Base-by-base conservation (phyloP, 2,329 filamentous ascomycete species). In the Colletotrichum simmondsii region DNA sequence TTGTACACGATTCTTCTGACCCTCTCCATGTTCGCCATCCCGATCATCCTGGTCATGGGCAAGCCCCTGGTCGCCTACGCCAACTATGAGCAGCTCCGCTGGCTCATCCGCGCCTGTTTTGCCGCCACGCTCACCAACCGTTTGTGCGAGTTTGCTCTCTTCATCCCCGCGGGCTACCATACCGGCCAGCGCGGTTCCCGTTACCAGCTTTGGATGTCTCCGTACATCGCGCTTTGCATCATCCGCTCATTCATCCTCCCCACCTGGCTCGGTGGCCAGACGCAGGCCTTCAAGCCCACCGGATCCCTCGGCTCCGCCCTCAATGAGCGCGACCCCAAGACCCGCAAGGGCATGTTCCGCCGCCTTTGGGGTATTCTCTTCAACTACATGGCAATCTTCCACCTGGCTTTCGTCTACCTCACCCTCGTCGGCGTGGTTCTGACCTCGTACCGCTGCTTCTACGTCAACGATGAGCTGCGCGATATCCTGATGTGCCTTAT, bases 131-230 rank as follows among this genome's bases (percentile, higher is more conserved):
- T 89, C 1, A 78, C 82, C 65, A 89, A 87, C 77, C 87, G 89
- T n/a, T 65, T 91, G 1, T 88, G 85, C 78, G 89, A 91, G 77
- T 86, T 88, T 71, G 82, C 87, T n/a, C 84, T 89, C n/a, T 91
- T 87, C 78, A 84, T 90, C 14, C 89, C 89, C 0, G 85, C 88
- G 1, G 89, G 90, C 24, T 91, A 91, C 77, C 86, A 89, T 77
- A 88, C 88, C 12, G 89, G 88, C 4, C 88, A 90, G 78, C 85
- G 89, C 66, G 88, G 88, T 52, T 85, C 85, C 2, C 84, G 88
- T 4, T 87, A 88, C 74, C 87, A 90, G 79, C 82, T 91, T 32
- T 92, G 90, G 89, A 91, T 91, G 89, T 85, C 89, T 7, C 89
- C 89, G 0, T 92, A 90, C 79, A 88, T 90, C 72, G 87, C 88